Percentiles rank a stretch among this genome's conserved stretches.
Conservation (phyloP, 2,329 filamentous ascomycete genomes). For the Pyricularia sp. region DNA sequence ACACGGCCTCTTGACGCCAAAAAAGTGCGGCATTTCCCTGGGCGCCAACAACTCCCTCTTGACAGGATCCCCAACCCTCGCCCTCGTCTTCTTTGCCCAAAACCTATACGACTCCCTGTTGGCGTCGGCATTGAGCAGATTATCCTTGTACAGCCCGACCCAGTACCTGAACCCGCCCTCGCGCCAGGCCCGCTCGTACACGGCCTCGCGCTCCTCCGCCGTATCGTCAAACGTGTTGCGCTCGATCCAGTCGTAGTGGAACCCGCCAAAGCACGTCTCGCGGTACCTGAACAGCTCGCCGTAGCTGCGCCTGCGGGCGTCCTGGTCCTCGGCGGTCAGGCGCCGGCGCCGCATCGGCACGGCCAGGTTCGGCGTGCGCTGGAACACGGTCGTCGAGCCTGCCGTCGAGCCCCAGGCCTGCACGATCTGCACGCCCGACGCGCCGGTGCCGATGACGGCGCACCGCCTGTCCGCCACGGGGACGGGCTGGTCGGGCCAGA, state of each 20-base stretch:
- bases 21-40: not conserved
- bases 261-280: conserved; percentile 46
- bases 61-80: not conserved
- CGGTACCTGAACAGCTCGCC: conserved; percentile 42
- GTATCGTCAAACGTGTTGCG: conserved; percentile 46
- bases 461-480: conserved; percentile 37
- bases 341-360: conserved; percentile 47
- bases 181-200: conserved; percentile 38
- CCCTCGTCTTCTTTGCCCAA: not conserved
- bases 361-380: conserved; percentile 57
- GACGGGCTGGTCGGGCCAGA: conserved; percentile 42
- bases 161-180: conserved; percentile 46
- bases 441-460: conserved; percentile 55
- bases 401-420: conserved; percentile 49
- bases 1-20: not conserved
- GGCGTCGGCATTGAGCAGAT: conserved; percentile 17
- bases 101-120: not conserved
- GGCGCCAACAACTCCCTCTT: not conserved
- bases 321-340: conserved; percentile 41
- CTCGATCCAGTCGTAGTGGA: conserved; percentile 45
- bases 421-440: conserved; percentile 54
- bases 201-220: conserved; percentile 35
- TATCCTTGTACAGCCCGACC: conserved; percentile 45
- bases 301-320: conserved; percentile 32
- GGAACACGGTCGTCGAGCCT: conserved; percentile 48